Base-by-base conservation (phyloP, 371 early-diverging fungal genomes). In the Coemansia sp. region DNA sequence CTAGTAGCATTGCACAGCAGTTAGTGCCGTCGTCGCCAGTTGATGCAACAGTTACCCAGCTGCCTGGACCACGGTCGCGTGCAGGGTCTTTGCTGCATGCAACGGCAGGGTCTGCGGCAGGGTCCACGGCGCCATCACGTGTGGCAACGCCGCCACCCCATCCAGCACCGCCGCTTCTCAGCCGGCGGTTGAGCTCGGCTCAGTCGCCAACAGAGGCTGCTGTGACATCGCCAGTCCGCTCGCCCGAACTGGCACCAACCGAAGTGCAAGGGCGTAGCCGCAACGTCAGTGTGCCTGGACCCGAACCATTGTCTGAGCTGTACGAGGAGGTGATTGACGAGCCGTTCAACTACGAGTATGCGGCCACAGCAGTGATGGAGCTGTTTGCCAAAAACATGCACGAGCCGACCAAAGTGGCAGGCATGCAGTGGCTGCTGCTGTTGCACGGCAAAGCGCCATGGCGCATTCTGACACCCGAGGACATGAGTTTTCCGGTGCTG, bases 401-500 rank as follows among this genome's bases (percentile, higher is more conserved):
- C 57, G 96, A 96, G 73, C 90, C 90, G 61, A 93, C 97, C 0
- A 83, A 95, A 26, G 85, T 93, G 8, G 92, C 91, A 0, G 88
- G 91, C 32, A 73, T 97, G 71, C 94, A 93, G 49, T 97, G 97
- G 97, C 79, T 97, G 19, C 70, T 94, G 11, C 92, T 95, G 89
- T 80, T 97, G 36, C 96, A 97, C 69, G 87, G 87, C 59, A 94
- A 93, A 67, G 89, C 91, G 12, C 94, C 96, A 0, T 84, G 65
- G 36, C 78, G 85, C 61, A 88, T 88, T 28, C 80, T 91, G 55
- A 83, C 88, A 23, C 86, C 91, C 1, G 91, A 92, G 61, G 90
- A 93, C 67, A 88, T 86, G 55, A 89, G 89, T 21, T 92, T 94
- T 64, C 89, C 90, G 2, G 89, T 89, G 8, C 78, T 96, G 41